Evolutionary conservation across 1,139 yeast species (phyloP), one percentile per base, ranked within the genome.

Genomic region (Taphrina confusa): DNA sequence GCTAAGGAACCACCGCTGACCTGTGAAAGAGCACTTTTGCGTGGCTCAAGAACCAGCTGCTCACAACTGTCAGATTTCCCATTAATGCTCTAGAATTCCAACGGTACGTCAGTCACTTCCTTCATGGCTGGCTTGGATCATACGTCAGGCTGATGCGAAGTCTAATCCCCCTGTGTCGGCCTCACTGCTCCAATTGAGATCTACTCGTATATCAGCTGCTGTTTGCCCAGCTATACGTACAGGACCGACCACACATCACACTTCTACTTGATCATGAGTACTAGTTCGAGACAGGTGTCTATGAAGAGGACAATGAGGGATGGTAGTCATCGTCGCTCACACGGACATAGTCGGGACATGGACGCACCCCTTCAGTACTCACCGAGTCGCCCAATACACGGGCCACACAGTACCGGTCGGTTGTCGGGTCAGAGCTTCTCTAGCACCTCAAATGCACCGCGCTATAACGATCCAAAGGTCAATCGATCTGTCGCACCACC

Each of bases 291-390:
- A 20, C 39, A 47, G 23, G 52, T 31, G 20, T 47, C 52, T 5
- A 47, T 47, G 52, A 31, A 34, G 42, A 18, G 52, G 30, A 47
- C 52, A 11, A 18, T 47, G 40, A 31, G 52, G 30, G 50, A 30
- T 28, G 37, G 37, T 23, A 28, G 37, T 16, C 50, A 27, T 22
- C 18, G 50, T 14, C 34, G 50, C 14, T 8, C 23, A n/a, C 39
- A 31, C 28, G n/a, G 42, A 14, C 42, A 42, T 8, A 31, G 42
- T 16, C 42, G 31, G 20, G 52, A 47, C 1, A 47, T 47, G 52
- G 39, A 31, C 33, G 42, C 28, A 6, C 52, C 52, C 14, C 52
- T 47, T 2, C 52, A 47, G 52, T 47, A 47, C 42, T 47, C 52
- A 4, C 52, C 52, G 5, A 47, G 30, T 31, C 40, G 42, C 39